A percentile compares a stretch with the other conserved stretches of the same genome.
phyloP scores from a whole-genome alignment of 805 yeast species.

The Myxozyma mucilagina region DNA sequence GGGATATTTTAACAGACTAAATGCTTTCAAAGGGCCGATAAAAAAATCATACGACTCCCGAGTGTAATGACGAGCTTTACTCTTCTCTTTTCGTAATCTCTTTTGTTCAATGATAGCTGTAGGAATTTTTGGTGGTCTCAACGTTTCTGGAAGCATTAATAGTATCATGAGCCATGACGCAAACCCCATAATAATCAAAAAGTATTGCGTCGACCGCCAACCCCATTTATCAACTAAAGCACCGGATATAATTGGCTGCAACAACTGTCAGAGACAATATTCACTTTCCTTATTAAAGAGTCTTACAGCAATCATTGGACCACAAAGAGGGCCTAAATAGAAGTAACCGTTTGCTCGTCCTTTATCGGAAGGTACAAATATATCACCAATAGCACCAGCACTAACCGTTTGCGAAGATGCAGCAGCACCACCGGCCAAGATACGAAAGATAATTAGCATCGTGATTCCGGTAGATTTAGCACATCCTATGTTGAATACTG shows the following conservation, averaged over 20 bases:
- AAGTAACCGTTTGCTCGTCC: constrained; percentile 79
- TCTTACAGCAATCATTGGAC: constrained; percentile 62
- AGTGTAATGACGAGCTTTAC: not conserved
- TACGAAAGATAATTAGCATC: constrained; percentile 65
- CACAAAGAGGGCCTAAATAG: constrained; percentile 78
- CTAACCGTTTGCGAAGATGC: constrained; percentile 88
- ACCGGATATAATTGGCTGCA: constrained; percentile 74
- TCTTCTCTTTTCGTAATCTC: constrained; percentile 5
- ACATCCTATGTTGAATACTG: constrained; percentile 64
- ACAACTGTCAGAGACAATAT: not conserved
- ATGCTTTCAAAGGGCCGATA: constrained; percentile 58
- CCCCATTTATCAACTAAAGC: constrained; percentile 69
- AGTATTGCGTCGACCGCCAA: constrained; percentile 91
- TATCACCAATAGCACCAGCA: constrained; percentile 82
- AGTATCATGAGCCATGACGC: constrained; percentile 51
- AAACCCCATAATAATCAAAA: constrained; percentile 67
- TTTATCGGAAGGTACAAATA: constrained; percentile 64
- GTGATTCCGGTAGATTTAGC: constrained; percentile 63
- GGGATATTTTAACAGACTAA: constrained; percentile 64
- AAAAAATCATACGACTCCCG: constrained; percentile 48
- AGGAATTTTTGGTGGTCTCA: constrained; percentile 48
- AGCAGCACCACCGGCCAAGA: constrained; percentile 74
- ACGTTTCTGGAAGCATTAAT: constrained; percentile 75
- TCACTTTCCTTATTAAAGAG: not conserved
- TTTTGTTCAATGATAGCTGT: constrained; percentile 30